Evolutionary conservation across 108 stramenopile species (phyloP), one percentile per base, ranked within the genome.

Genomic region (Stephanodiscus triporus): DNA sequence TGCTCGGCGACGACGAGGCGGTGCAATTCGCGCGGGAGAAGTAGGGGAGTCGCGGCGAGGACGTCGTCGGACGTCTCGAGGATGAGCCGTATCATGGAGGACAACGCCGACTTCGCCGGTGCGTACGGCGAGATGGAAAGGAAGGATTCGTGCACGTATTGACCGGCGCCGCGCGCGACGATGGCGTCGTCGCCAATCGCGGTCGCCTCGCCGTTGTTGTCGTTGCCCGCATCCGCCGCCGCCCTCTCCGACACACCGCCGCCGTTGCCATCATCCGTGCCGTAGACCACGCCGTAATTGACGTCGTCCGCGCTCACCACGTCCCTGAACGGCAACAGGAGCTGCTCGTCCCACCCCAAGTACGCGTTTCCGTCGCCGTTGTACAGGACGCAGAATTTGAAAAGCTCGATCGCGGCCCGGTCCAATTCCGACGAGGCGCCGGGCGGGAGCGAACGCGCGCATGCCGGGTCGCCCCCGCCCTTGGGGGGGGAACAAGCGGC

Each of bases 11-110:
- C 72, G 68, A 82, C 68, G 66, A 78, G 47, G 14, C 73, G 77
- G 37, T 82, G 60, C 59, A 82, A 23, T 63, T 78, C 77, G 37
- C 72, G 40, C 17, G 77, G 66, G 30, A 78, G 45, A n/a, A 82
- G 38, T 20, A 82, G 40, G n/a, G 81, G 81, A 45, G 32, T 26
- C 6, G 48, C 29, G 11, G 72, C 77, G 19, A 82, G 55, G 62
- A 74, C 63, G 49, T 82, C 77, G 55, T 78, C 73, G 38, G 77
- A 55, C 38, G 81, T 82, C 63, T 82, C 81, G 40, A 82, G 51
- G 13, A 82, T 24, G 0, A 78, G 16, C 2, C 73, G 72, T 49
- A 82, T 82, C 72, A 82, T 75, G 43, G 77, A 49, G 4, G 64
- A 67, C 1, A 78, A 66, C 51, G 67, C 77, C 34, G 72, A 73